phyloP scores from a whole-genome alignment of 1,284 basidiomycete species.

The Wallemia ichthyophaga region DNA sequence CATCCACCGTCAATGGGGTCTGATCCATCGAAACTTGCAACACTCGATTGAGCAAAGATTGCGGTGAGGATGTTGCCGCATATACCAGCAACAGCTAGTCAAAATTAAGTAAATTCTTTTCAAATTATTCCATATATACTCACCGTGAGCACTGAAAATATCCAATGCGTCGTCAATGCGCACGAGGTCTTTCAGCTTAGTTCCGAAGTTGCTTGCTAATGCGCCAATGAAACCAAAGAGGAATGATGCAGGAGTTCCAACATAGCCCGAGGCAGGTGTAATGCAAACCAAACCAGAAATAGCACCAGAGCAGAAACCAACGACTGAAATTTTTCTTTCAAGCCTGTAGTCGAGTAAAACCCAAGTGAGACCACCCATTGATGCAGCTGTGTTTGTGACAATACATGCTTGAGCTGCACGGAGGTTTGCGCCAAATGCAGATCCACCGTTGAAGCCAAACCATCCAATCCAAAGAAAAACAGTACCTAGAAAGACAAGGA shows the following conservation, averaged over 20 bases:
- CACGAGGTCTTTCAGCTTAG: constrained; percentile 58
- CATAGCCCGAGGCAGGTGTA: constrained; percentile 68
- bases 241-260: constrained; percentile 42
- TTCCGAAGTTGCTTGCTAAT: constrained; percentile 68
- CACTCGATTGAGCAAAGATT: constrained; percentile 58
- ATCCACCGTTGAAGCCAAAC: constrained; percentile 80
- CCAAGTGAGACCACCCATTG: constrained; percentile 71
- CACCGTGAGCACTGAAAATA: constrained; percentile 67
- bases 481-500: constrained; percentile 53
- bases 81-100: constrained; percentile 36
- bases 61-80: constrained; percentile 61
- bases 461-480: constrained; percentile 95
- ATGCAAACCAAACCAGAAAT: constrained; percentile 59
- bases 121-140: too few relatives aligned
- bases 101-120: background rate
- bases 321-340: constrained; percentile 69
- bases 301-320: constrained; percentile 88
- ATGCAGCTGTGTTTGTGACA: constrained; percentile 68
- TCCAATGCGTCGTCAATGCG: constrained; percentile 35
- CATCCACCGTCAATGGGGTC: background rate
- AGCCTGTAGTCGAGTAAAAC: constrained; percentile 38
- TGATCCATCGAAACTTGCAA: constrained; percentile 48
- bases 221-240: constrained; percentile 61
- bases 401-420: constrained; percentile 67
- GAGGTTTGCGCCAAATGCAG: constrained; percentile 54